Base-by-base conservation (phyloP, 1,139 yeast genomes). In the Barnettozyma hawaiiensis region DNA sequence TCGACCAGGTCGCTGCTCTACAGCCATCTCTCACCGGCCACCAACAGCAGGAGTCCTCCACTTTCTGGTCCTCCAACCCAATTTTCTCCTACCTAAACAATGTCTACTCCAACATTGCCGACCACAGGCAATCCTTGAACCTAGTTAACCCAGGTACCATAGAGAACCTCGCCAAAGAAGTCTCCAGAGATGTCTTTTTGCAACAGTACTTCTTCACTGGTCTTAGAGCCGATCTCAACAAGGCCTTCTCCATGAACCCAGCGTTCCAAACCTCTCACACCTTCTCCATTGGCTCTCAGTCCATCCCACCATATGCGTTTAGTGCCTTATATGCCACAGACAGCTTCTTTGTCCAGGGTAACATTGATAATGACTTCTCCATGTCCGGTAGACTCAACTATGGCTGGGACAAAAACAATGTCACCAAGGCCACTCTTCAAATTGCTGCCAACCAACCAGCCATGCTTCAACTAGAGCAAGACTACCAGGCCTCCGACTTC, bases 201-300 rank as follows among this genome's bases (percentile, higher is more conserved):
- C 80, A 76, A 63, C 95, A 89, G 63, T 85, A 86, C 70, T 82
- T 83, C 67, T 92, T 92, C 76, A 85, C 96, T 38, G 99, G 99
- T 48, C 76, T 94, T 60, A 84, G 96, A 65, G 98, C 98, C 46
- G 98, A 92, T 65, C 77, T 92, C 59, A 86, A 87, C 71, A 92
- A 92, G 75, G 89, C 92, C 21, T 87, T 94, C 62, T 71, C 85
- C 53, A 76, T 90, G 76, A 80, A 82, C 65, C 97, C 98, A 47
- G 95, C 90, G 47, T 92, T 94, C 83, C 98, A 94, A 73, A 85
- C 95, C 48, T 85, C 96, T 49, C 98, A 94, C 66, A 84, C 97
- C 45, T 85, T 94, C 63, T 76, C 95, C 40, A 71, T 86, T 56
- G 98, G 98, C 35, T 85, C 95, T 44, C 80, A 81, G 49, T 81